Conservation (phyloP, 192 early-diverging fungal species). For the Diversispora epigaea region DNA sequence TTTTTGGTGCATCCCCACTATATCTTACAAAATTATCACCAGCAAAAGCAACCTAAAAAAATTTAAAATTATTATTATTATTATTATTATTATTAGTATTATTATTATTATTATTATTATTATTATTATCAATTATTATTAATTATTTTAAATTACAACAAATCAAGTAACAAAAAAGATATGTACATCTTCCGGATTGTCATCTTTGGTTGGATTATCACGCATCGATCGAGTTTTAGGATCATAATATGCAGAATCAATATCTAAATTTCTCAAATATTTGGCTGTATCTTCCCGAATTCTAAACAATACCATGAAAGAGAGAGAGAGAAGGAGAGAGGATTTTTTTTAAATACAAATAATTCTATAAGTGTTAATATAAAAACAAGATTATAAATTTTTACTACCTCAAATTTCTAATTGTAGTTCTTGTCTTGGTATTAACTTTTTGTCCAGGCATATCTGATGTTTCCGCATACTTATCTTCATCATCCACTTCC, state of each 20-base stretch:
- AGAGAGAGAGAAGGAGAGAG: too few species aligned
- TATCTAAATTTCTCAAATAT: constrained; percentile 94
- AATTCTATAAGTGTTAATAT: too few species aligned
- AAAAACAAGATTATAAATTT: too few species aligned
- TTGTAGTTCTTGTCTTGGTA: constrained; percentile 88
- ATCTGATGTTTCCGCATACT: constrained; percentile 83
- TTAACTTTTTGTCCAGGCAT: constrained; percentile 84
- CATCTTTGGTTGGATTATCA: constrained; percentile 84
- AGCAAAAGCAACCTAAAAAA: constrained; percentile 48
- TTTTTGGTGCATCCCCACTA: constrained; percentile 79
- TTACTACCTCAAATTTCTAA: constrained; percentile 74
- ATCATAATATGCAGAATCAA: constrained; percentile 95
- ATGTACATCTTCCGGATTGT: constrained; percentile 44
- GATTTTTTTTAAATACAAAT: too few species aligned
- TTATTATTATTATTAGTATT: too few species aligned
- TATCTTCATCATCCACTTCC: constrained; percentile 82
- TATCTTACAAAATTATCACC: constrained; percentile 95
- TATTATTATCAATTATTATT: too few species aligned
- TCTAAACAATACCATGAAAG: constrained; percentile 19
- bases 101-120: too few species aligned
- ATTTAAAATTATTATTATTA: too few species aligned
- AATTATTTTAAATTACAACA: too few species aligned
- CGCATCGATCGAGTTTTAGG: constrained; percentile 99
- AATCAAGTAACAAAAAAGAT: too few species aligned
- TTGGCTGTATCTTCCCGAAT: constrained; percentile 99